Conservation (phyloP, 495 filamentous ascomycete genomes). For the Clavariopsis aquatica region DNA sequence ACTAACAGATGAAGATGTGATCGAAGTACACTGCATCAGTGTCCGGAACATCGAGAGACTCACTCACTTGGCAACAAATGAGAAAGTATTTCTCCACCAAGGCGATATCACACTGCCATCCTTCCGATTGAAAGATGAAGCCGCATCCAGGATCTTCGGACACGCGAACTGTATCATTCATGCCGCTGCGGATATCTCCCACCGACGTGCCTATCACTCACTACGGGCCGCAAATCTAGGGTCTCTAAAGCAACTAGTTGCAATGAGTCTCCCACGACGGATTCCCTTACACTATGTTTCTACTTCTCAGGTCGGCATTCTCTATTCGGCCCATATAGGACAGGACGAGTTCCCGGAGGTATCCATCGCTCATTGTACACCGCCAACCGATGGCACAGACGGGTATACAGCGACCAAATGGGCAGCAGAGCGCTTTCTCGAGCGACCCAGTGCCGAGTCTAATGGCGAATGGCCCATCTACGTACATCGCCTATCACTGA, state of each 20-base stretch:
- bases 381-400: conserved; percentile 32
- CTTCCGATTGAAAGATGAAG: conserved; percentile 5
- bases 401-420: conserved; percentile 57
- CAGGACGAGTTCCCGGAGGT: background rate
- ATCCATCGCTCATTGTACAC: conserved; percentile 1
- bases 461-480: background rate
- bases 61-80: background rate
- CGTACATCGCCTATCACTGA: background rate
- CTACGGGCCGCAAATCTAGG: conserved; percentile 16
- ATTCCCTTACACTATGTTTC: conserved; percentile 33
- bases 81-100: background rate
- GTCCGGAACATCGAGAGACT: background rate
- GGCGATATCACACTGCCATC: conserved; percentile 16
- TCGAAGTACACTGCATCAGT: conserved; percentile 11
- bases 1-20: background rate
- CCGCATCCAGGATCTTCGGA: background rate
- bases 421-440: conserved; percentile 55
- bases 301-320: conserved; percentile 31
- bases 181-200: conserved; percentile 8
- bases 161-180: conserved; percentile 18
- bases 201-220: conserved; percentile 13
- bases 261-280: background rate
- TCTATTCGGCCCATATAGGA: background rate
- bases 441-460: conserved; percentile 18
- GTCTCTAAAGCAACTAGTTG: conserved; percentile 1